phyloP scores from a whole-genome alignment of 306 rosid genomes.

The Medicago lupulina region DNA sequence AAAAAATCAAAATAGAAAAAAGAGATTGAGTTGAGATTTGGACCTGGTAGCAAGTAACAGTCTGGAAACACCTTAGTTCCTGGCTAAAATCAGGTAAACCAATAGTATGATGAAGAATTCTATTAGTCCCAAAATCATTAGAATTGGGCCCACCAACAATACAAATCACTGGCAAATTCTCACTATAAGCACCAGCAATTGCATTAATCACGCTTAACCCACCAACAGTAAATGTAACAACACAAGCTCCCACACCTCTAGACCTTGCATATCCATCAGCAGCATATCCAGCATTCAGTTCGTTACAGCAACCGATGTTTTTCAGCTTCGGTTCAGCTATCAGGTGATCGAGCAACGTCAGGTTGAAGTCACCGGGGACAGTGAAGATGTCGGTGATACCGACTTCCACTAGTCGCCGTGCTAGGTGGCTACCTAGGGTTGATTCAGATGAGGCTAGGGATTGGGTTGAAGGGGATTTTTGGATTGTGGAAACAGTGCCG shows the following conservation, averaged over 20 bases:
- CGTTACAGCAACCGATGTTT: conserved; percentile 63
- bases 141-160: conserved; percentile 66
- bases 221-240: conserved; percentile 63
- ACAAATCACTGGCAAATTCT: conserved; percentile 65
- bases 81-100: conserved; percentile 64
- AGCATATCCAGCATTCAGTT: conserved; percentile 73
- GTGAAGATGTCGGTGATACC: conserved; percentile 64
- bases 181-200: conserved; percentile 68
- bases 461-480: conserved; percentile 27
- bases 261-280: conserved; percentile 67
- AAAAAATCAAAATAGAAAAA: not conserved
- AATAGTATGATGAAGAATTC: conserved; percentile 63
- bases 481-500: conserved; percentile 42
- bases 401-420: conserved; percentile 55
- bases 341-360: conserved; percentile 64
- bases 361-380: conserved; percentile 69
- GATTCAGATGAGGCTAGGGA: conserved; percentile 37
- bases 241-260: conserved; percentile 69
- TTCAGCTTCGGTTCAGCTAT: conserved; percentile 57
- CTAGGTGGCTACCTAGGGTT: conserved; percentile 62
- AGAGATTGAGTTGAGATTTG: not conserved
- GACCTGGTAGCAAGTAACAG: conserved; percentile 65
- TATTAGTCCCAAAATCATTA: conserved; percentile 60
- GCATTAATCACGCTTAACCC: conserved; percentile 64
- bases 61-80: conserved; percentile 65